Base-by-base conservation (phyloP, 352 stramenopile genomes). In the Globisporangium yorkense region DNA sequence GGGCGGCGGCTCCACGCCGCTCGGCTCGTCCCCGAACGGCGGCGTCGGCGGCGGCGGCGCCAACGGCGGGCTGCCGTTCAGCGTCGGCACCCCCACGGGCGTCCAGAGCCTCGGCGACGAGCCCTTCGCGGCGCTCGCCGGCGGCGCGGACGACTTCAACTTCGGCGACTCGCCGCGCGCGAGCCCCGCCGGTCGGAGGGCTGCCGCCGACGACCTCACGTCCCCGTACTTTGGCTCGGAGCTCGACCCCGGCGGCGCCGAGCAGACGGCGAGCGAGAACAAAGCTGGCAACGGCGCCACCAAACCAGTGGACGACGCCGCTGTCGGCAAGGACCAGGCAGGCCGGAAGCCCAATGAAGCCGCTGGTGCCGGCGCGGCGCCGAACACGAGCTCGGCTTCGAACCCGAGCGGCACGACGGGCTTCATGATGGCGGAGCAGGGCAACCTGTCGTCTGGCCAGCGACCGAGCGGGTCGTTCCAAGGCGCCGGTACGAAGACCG, bases 31-130 rank as follows among this genome's bases (percentile, higher is more conserved):
- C 8, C 84, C 84, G 8, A 89, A 84, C 43, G 56, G 58, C 15
- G 61, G 66, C 37, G 64, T 55, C 2, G 86, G 77, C 44, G 54
- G 56, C 10, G 56, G 65, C 43, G 43, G 51, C n/a, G 35, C n/a
- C n/a, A 56, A 56, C 35, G 35, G 35, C 20, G 61, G 57, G 1
- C 61, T 95, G 29, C 85, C 85, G 6, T 93, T 95, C 62, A 93
- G 82, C 63, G 80, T 95, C 44, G 85, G 85, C 5, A 95, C 85
- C 1, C 85, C 85, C 33, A 93, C 85, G 31, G 85, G 85, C 48
- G 77, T 95, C 7, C 81, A 88, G 60, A 92, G 83, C 56, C 74
- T 95, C 15, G 83, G 81, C 18, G 84, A 93, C 46, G 81, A 93
- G 54, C 72, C 77, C 5, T 93, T 93, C 52, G 69, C 71, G 16